Conservation (phyloP, 805 yeast species). For the Starmerella riodocensis region DNA sequence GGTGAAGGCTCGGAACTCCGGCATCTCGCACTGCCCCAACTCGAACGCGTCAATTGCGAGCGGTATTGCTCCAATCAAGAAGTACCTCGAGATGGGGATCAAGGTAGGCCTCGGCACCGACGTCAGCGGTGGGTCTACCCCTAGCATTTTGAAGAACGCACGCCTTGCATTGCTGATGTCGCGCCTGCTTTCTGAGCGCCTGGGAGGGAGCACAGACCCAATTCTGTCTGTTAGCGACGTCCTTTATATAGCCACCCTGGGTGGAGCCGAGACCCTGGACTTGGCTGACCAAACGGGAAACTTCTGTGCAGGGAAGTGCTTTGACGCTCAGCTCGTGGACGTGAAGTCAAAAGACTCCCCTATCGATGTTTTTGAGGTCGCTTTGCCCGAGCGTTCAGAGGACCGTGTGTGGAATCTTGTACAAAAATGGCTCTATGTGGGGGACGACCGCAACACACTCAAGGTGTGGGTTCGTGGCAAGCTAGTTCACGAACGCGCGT, state of each 20-base stretch:
- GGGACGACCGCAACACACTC: slow-evolving; percentile 80
- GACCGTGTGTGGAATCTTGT: slow-evolving; percentile 43
- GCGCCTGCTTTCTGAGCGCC: slow-evolving; percentile 51
- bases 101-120: slow-evolving; percentile 77
- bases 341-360: slow-evolving; percentile 40
- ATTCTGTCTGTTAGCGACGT: slow-evolving; percentile 58
- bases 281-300: slow-evolving; percentile 48
- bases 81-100: slow-evolving; percentile 49
- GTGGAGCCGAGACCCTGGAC: slow-evolving; percentile 72
- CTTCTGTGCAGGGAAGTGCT: slow-evolving; percentile 63
- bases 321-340: slow-evolving; percentile 73
- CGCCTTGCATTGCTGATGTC: slow-evolving; percentile 62
- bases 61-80: slow-evolving; percentile 76
- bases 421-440: slow-evolving; percentile 84
- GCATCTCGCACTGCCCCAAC: slow-evolving; percentile 87
- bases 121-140: slow-evolving; percentile 63
- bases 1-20: slow-evolving; percentile 43
- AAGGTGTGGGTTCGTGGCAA: slow-evolving; percentile 77
- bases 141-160: slow-evolving; percentile 50
- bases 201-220: slow-evolving; percentile 28
- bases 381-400: slow-evolving; percentile 16
- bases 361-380: slow-evolving; percentile 63
- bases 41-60: slow-evolving; percentile 78
- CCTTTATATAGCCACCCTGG: slow-evolving; percentile 68
- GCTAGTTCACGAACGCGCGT: slow-evolving; percentile 33